Percentiles rank a stretch among this genome's conserved stretches.
Conservation (phyloP, 768 basidiomycete species). For the Trametes elegans region DNA sequence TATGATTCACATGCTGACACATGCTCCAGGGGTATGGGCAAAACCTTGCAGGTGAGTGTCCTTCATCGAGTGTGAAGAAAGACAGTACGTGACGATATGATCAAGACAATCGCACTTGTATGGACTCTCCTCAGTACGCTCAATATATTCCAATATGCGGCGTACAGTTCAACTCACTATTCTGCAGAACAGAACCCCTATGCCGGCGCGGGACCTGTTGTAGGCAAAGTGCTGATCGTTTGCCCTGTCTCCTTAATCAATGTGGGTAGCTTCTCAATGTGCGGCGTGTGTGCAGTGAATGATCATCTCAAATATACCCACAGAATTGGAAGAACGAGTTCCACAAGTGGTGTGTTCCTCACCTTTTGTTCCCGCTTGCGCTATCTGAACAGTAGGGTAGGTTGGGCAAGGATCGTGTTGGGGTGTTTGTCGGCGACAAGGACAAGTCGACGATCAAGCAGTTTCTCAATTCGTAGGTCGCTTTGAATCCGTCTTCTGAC, state of each 20-base stretch:
- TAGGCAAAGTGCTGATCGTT: slow-evolving; percentile 86
- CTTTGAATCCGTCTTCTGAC: neutral
- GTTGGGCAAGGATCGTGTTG: slow-evolving; percentile 54
- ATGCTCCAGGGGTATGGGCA: slow-evolving; percentile 85
- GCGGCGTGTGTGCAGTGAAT: neutral
- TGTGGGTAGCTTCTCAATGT: slow-evolving; percentile 39
- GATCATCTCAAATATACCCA: too few relatives aligned
- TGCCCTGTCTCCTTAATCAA: slow-evolving; percentile 91
- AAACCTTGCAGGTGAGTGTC: slow-evolving; percentile 71
- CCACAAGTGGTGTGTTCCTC: slow-evolving; percentile 71
- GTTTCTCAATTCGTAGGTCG: slow-evolving; percentile 72
- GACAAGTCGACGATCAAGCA: slow-evolving; percentile 56
- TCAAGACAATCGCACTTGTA: slow-evolving; percentile 88
- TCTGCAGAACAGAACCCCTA: slow-evolving; percentile 81
- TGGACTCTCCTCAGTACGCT: slow-evolving; percentile 88
- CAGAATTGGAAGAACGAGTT: slow-evolving; percentile 98
- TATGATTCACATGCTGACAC: neutral
- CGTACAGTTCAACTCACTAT: neutral
- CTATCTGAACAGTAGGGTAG: slow-evolving; percentile 38
- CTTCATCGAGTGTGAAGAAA: neutral
- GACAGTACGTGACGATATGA: slow-evolving; percentile 6
- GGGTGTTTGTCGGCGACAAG: slow-evolving; percentile 60
- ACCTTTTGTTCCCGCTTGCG: slow-evolving; percentile 29
- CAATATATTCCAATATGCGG: too few relatives aligned
- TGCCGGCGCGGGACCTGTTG: slow-evolving; percentile 47